Evolutionary conservation across 108 stramenopile species (phyloP).

Genomic region (Nannochloropsis granulata): DNA sequence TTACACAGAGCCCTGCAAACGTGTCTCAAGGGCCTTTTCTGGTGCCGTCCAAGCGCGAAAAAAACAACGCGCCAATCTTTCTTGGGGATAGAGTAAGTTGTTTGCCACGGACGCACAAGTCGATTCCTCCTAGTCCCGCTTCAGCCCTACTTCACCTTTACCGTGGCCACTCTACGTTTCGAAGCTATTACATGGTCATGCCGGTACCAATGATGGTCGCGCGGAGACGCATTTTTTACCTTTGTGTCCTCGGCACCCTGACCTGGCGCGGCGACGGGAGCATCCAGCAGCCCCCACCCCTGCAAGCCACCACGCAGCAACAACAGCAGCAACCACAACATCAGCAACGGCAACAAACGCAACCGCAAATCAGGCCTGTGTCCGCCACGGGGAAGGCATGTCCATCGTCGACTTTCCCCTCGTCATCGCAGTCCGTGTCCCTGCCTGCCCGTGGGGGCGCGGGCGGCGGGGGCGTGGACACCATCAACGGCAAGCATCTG

Average conservation of each 20-base stretch:
- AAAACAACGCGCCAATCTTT: too few species aligned
- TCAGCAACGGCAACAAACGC: background rate
- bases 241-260: background rate
- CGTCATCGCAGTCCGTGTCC: background rate
- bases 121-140: too few species aligned
- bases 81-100: too few species aligned
- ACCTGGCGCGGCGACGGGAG: background rate
- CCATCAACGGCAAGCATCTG: background rate
- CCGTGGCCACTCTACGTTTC: too few species aligned
- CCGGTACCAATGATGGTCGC: background rate
- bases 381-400: background rate
- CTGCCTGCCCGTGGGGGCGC: background rate
- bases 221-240: background rate
- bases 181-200: too few species aligned
- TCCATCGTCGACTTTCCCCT: background rate
- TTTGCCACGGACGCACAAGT: too few species aligned
- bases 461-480: background rate
- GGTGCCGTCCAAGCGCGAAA: too few species aligned
- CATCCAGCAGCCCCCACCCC: background rate
- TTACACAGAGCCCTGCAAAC: too few species aligned
- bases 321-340: background rate
- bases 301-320: background rate
- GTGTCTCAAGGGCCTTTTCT: too few species aligned
- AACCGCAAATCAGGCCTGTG: background rate
- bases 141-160: too few species aligned